A percentile compares a stretch with the other conserved stretches of the same genome.
Evolutionary conservation across 2,329 filamentous ascomycete genomes (phyloP).

Genomic region (Grosmannia clavigera): DNA sequence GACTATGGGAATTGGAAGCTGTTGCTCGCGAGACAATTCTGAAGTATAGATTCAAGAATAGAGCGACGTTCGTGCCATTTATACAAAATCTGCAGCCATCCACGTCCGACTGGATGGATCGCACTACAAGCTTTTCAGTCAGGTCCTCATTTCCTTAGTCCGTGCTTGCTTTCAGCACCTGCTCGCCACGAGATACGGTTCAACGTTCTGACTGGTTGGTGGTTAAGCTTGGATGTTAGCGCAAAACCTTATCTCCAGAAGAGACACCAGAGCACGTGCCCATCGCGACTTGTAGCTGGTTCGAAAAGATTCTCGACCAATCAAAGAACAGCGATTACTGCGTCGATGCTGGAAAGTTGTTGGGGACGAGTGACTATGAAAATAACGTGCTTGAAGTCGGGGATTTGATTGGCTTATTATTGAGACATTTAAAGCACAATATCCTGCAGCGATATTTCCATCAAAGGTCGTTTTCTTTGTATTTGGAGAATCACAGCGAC

Average conservation of each 20-base stretch:
- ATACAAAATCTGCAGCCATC: neutral
- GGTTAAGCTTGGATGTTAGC: neutral
- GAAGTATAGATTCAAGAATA: neutral
- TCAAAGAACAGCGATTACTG: neutral
- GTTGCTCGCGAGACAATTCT: neutral
- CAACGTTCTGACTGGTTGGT: neutral
- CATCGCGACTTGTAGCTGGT: neutral
- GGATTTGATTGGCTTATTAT: neutral
- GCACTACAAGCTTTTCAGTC: neutral
- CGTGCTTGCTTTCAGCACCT: neutral
- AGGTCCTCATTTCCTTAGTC: neutral
- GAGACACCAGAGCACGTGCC: neutral
- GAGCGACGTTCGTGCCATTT: neutral
- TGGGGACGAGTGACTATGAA: neutral
- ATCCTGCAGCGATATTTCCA: neutral
- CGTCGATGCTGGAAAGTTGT: neutral
- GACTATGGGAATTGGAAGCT: neutral
- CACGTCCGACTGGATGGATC: neutral
- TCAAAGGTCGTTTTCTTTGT: no score
- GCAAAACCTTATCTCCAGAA: neutral
- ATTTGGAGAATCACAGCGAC: no score
- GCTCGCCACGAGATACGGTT: neutral
- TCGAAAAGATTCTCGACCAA: neutral
- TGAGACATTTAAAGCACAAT: no score
- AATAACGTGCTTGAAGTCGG: neutral